Evolutionary conservation across 2,329 filamentous ascomycete species (phyloP).

Genomic region (Aspergillus pseudonomiae): DNA sequence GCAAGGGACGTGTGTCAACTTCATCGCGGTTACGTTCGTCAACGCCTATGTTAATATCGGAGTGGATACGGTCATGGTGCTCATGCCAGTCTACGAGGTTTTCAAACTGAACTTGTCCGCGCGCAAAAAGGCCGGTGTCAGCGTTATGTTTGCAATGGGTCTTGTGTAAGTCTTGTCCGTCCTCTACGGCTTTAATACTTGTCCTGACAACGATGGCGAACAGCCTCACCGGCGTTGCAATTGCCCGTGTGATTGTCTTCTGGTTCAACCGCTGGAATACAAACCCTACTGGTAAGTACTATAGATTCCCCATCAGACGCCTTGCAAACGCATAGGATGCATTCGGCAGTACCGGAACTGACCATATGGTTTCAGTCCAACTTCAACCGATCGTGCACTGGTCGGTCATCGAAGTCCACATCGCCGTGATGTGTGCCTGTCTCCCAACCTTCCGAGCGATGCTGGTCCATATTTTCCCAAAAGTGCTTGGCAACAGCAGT

Average conservation of each 20-base stretch:
- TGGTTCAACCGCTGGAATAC: constrained; percentile 27
- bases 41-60: constrained; percentile 26
- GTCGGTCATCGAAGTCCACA: constrained; percentile 33
- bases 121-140: constrained; percentile 22
- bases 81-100: constrained; percentile 27
- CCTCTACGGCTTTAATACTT: not conserved
- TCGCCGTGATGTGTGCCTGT: constrained; percentile 32
- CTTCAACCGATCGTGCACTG: constrained; percentile 31
- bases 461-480: constrained; percentile 24
- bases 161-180: constrained; percentile 16
- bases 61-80: constrained; percentile 24
- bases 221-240: constrained; percentile 28
- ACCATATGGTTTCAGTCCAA: constrained; percentile 11
- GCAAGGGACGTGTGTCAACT: constrained; percentile 23
- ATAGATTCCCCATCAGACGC: too few relatives aligned
- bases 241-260: constrained; percentile 31
- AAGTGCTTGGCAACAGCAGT: constrained; percentile 14
- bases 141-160: constrained; percentile 24
- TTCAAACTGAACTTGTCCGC: constrained; percentile 22
- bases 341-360: not conserved
- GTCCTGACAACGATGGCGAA: not conserved
- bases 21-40: constrained; percentile 19
- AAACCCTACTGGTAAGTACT: constrained; percentile 20
- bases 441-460: constrained; percentile 29
- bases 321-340: too few relatives aligned